These are phyloP conservation scores for Colletotrichum gloeosporioides DNA, from an alignment of 2,329 filamentous ascomycete genomes.

Conservation along the genomic window DNA sequence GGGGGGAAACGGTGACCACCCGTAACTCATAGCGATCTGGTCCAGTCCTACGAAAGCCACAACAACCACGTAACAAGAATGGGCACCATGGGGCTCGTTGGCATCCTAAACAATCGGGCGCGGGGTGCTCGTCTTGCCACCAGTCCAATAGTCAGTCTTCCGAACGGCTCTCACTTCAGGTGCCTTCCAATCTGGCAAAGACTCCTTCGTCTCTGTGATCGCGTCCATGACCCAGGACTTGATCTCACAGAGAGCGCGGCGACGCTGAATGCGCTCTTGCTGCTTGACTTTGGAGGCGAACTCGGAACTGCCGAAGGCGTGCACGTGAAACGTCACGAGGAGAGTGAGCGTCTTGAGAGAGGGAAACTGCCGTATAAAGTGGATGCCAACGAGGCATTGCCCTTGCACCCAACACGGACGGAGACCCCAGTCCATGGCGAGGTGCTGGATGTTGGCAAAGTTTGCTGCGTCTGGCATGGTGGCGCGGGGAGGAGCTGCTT, in stretches of 20 bases:
- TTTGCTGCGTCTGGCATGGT: not conserved
- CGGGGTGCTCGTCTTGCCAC: not conserved
- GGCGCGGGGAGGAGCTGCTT: not conserved
- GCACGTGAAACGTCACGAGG: not conserved
- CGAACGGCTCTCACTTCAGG: constrained; percentile 7
- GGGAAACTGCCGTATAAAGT: constrained; percentile 4
- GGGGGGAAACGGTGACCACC: not conserved
- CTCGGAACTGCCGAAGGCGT: not conserved
- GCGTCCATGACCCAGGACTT: not conserved
- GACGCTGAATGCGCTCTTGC: not conserved
- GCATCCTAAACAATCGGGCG: not conserved
- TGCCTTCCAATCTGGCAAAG: not conserved
- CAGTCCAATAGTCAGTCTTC: constrained; percentile 2
- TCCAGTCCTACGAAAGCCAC: not conserved
- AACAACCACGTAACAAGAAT: not conserved
- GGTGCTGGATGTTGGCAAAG: constrained; percentile 1
- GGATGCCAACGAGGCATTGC: not conserved
- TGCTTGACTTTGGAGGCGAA: not conserved
- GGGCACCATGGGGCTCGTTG: not conserved
- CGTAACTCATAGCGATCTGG: not conserved
- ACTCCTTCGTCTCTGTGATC: not conserved
- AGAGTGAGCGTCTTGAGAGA: constrained; percentile 1
- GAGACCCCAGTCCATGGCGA: constrained; percentile 21
- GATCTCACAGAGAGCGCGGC: not conserved
- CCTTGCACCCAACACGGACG: constrained; percentile 3